Percentiles rank a stretch among this genome's conserved stretches.
phyloP scores from a whole-genome alignment of 345 rosid species.

The Salix exigua region DNA sequence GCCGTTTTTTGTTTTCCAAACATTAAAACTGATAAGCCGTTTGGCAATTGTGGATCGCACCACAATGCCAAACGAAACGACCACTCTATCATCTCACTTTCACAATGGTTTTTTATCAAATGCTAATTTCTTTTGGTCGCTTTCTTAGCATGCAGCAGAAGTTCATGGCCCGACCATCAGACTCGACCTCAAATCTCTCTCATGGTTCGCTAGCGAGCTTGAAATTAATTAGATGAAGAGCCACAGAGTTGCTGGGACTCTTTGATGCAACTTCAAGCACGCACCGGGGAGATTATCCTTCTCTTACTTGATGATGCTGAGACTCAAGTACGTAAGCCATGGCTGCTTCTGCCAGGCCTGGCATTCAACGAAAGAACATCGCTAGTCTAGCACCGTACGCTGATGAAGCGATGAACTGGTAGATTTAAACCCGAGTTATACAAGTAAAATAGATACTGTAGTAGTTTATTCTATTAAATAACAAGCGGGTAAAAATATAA shows the following conservation, averaged over 20 bases:
- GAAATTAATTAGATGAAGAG: conserved; percentile 36
- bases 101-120: not conserved
- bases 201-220: conserved; percentile 31
- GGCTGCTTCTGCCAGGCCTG: not conserved
- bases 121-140: conserved; percentile 1
- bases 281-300: conserved; percentile 60
- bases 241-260: conserved; percentile 68
- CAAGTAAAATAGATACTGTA: not conserved
- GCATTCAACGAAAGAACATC: too few species aligned
- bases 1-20: too few species aligned
- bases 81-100: not conserved
- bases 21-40: too few species aligned
- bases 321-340: conserved; percentile 50
- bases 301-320: conserved; percentile 72
- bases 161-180: not conserved
- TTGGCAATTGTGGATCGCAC: too few species aligned
- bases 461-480: too few species aligned
- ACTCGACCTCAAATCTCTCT: conserved; percentile 15
- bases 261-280: conserved; percentile 61
- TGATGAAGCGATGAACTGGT: too few species aligned
- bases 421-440: too few species aligned
- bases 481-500: too few species aligned
- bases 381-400: too few species aligned
- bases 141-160: not conserved
- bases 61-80: too few species aligned